Base-by-base conservation (phyloP, 805 yeast genomes). In the Candida incommunis region DNA sequence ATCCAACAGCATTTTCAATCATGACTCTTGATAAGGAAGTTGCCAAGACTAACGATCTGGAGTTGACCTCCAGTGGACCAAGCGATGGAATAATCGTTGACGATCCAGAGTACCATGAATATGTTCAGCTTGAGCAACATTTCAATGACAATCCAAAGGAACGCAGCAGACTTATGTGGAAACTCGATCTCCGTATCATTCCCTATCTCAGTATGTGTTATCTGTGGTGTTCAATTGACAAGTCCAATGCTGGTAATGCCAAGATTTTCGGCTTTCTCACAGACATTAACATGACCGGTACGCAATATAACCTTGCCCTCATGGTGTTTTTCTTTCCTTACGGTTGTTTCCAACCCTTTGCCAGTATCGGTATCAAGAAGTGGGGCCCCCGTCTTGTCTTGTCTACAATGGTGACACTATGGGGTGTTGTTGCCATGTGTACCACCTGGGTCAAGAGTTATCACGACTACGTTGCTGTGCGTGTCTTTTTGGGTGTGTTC, bases 221-320 rank as follows among this genome's bases (percentile, higher is more conserved):
- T n/a, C n/a, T n/a, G n/a, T n/a, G n/a, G n/a, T n/a, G n/a, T n/a
- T n/a, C n/a, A n/a, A n/a, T 81, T 42, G 86, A 81, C 54, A 70
- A 69, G 46, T 65, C 74, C 41, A 81, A 80, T 58, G 63, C 75
- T 46, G 71, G 70, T 48, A 77, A 79, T 54, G 86, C 86, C 1
- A 80, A 78, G 53, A 78, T 76, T 35, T 71, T 78, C 16, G 81
- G 83, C 20, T 68, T 81, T 74, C 60, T 70, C 47, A 76, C 71
- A 51, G 77, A 67, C 41, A 61, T 80, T 29, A 61, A 64, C 4
- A 70, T 78, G 71, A 50, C 62, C 43, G 80, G 80, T n/a, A 72
- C 76, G 53, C 81, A 79, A 53, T 66, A 74, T 47, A 74, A 76
- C 53, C 48, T 71, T 35, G 64, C 76, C 44, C 73, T 71, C 48